Evolutionary conservation across 768 basidiomycete species (phyloP), one percentile per base, ranked within the genome.

Genomic region (Boletus huronensis): DNA sequence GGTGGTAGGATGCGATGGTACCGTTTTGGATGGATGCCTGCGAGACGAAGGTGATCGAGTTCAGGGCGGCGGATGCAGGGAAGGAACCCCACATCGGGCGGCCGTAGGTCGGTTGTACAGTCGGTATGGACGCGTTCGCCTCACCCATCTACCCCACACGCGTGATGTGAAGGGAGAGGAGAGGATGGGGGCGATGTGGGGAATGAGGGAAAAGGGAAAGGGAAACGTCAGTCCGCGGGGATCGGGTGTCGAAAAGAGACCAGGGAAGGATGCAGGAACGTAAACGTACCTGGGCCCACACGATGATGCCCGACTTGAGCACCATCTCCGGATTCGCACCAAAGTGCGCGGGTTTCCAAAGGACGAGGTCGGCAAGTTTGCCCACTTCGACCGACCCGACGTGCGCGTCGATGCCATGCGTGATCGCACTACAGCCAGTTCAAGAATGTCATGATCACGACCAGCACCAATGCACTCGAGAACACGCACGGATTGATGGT

Each of bases 301-400:
- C 91, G 61, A 98, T 95, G 7, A 97, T 85, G 23, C 97, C 97
- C 9, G 90, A 90, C 70, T 98, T 99, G 59, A 98, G 77, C 40
- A 98, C 87, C 88, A 93, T 88, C 68, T 95, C 90, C 0, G 97
- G 96, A 64, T 91, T 88, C 2, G 87, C 77, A 3, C 96, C 97
- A 70, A 98, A 98, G 67, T 88, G 86, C 67, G 92, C 88, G 0
- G 94, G 93, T 71, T 87, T 88, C 97, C 97, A 99, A 0, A 98
- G 77, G 0, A 98, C 95, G 40, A 99, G 80, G 69, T 99, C 97
- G 0, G 96, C 97, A 43, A 99, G 79, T 26, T 82, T 87, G 17
- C 91, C 93, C 3, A 81, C 77, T 2, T 85, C 83, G 56, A 99
- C 74, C 50, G 93, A 87, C 1, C 97, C 97, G 34, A 98, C 83